Evolutionary conservation across 2,329 filamentous ascomycete species (phyloP), one percentile per base, ranked within the genome.

Genomic region (Arthroderma uncinatum): DNA sequence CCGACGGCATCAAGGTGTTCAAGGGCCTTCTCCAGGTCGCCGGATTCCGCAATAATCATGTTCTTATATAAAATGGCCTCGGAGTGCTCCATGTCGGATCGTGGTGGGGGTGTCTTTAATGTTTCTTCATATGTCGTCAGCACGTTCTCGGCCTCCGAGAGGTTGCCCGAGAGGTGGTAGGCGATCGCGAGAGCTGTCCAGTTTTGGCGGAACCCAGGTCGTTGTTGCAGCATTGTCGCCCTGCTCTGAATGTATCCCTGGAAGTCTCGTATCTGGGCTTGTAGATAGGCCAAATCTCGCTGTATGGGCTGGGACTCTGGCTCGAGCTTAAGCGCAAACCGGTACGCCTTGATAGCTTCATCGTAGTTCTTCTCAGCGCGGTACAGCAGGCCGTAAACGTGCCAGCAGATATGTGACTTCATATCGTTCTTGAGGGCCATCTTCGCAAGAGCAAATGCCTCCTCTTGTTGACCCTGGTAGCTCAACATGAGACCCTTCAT

Each of bases 371-470:
- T 97, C 69, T 87, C 86, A 53, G 89, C 86, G 54, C 92, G 85
- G 75, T 95, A 97, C 54, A 98, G 80, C 64, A 98, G 76, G 33
- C 94, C 93, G 71, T 97, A 98, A 60, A 98, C 93, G 73, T 98
- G 94, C 93, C 93, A 98, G 79, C 91, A 97, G 67, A 98, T 91
- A 74, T 97, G 92, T 67, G 91, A 96, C 77, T 94, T 96, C 91
- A 98, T 97, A 71, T 97, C 91, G 67, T 91, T 89, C 64, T 86
- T 90, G 65, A 98, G 79, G 34, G 94, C 93, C 63, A 90, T 82
- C 76, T 96, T 98, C 67, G 88, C 92, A 59, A 98, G 80, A 48
- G 85, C 82, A 71, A 98, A 98, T 0, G 94, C 94, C 75, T 98
- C 93, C 58, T 95, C 89, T 30, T 86, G 85, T 74, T 95, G 92